Base-by-base conservation (phyloP, 345 rosid genomes). In the Lepidium sativum region DNA sequence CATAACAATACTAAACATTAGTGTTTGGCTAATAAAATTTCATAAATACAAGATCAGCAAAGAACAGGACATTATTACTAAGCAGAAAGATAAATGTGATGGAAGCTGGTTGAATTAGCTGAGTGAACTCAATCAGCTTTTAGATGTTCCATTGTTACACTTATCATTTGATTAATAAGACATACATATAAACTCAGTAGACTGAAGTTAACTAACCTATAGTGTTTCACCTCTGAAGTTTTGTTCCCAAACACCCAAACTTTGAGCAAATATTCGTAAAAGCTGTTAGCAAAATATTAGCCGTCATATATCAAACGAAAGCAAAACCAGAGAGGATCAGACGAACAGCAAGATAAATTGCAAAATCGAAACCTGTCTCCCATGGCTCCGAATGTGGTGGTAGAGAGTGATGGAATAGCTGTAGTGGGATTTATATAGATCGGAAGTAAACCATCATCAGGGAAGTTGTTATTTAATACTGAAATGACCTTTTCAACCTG, bases 321-420 rank as follows among this genome's bases (percentile, higher is more conserved):
- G 40, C 6, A 16, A 44, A 52, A 61, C 49, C 49, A 12, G 68
- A 70, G 54, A 42, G 41, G 39, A 42, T 11, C 21, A 48, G 11
- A 49, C 1, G 2, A 33, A 16, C 32, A 16, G 60, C 39, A 8
- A 16, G 9, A 21, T 31, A 50, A 14, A 69, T 32, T 51, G 54
- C 11, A 65, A 54, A 13, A 27, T 6, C 7, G 31, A 21, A 65
- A 94, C 99, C 99, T 91, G 77, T 95, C 99, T 57, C 99, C 97
- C 99, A 91, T 95, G 39, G 99, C 97, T 72, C 99, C 99, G 82
- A 91, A 95, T 58, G 99, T 95, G 29, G 84, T 85, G 47, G 88
- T 77, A 4, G 97, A 75, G 76, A 78, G 71, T 4, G 99, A 77
- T 63, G 86, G 70, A 7, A 58, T 63, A 51, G 86, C 95, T 37